Conservation (phyloP, 73 alveolate genomes). For the Effrenium voratum region DNA sequence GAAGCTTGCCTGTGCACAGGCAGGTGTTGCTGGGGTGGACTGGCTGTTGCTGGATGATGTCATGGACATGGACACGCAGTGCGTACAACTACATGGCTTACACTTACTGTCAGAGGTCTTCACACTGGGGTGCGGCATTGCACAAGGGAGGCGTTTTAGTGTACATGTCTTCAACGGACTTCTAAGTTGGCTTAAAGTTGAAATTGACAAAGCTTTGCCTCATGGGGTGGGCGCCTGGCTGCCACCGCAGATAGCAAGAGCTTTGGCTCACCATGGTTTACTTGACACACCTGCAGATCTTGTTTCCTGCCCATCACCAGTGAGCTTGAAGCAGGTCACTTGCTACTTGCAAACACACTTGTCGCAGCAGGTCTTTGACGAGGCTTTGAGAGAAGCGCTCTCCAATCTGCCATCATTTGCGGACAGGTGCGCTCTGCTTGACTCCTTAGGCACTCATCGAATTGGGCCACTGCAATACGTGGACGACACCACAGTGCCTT, state of each 20-base stretch:
- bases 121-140: neutral
- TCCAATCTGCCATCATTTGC: neutral
- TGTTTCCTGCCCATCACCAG: neutral
- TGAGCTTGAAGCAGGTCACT: neutral
- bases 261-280: neutral
- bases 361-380: neutral
- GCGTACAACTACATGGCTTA: neutral
- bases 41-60: conserved; percentile 11
- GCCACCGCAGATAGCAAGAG: neutral
- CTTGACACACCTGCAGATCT: neutral
- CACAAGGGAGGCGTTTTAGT: neutral
- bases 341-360: neutral
- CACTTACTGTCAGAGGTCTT: neutral
- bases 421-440: neutral
- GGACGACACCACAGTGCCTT: neutral
- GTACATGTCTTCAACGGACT: neutral
- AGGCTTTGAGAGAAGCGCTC: no score
- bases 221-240: neutral
- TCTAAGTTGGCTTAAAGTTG: neutral
- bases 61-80: neutral
- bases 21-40: neutral
- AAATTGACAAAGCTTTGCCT: neutral
- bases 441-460: neutral
- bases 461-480: neutral
- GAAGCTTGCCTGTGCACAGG: neutral